phyloP scores from a whole-genome alignment of 2,329 filamentous ascomycete genomes.

The Stenocarpella maydis region DNA sequence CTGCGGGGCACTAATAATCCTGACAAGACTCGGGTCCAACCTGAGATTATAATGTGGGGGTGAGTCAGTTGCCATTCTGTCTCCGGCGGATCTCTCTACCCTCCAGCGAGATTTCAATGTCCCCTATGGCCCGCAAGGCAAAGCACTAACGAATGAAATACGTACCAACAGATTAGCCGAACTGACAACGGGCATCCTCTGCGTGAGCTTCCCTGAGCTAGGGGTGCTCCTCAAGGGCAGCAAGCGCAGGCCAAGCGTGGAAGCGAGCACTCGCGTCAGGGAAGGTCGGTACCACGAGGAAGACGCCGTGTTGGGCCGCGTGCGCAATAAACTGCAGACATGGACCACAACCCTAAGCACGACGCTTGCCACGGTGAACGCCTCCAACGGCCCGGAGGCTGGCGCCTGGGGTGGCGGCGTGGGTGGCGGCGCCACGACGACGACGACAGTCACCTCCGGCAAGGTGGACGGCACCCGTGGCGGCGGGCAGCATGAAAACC shows the following conservation, averaged over 20 bases:
- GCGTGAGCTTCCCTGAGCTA: slow-evolving; percentile 20
- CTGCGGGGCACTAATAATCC: neutral
- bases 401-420: too few species aligned
- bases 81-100: neutral
- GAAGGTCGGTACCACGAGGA: neutral
- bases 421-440: too few species aligned
- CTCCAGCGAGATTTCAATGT: too few species aligned
- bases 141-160: neutral
- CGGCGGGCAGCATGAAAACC: too few species aligned
- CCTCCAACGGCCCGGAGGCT: too few species aligned
- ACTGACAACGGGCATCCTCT: slow-evolving; percentile 2
- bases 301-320: neutral
- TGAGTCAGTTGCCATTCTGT: neutral
- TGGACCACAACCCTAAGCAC: too few species aligned
- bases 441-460: too few species aligned
- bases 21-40: slow-evolving; percentile 21
- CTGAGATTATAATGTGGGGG: slow-evolving; percentile 19
- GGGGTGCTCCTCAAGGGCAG: neutral
- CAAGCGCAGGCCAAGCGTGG: neutral
- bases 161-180: neutral
- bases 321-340: too few species aligned
- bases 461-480: too few species aligned
- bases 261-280: neutral
- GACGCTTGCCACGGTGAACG: too few species aligned
- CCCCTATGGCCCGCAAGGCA: too few species aligned